phyloP scores from a whole-genome alignment of 2,329 filamentous ascomycete genomes.

The Penicillium griseofulvum region DNA sequence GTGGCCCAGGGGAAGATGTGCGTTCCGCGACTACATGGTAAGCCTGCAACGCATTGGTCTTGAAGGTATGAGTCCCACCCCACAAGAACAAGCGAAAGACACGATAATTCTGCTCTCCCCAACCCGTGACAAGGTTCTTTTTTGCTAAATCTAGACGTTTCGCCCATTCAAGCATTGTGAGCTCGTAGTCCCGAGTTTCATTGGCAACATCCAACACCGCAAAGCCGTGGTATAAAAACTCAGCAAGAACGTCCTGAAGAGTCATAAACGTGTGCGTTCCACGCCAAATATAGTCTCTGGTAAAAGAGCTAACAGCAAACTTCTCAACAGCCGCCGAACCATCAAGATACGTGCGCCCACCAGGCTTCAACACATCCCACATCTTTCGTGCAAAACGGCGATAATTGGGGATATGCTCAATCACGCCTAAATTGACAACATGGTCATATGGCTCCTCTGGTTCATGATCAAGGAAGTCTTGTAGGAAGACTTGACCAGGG shows the following conservation, averaged over 20 bases:
- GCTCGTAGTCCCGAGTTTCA: slow-evolving; percentile 12
- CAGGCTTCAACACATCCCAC: slow-evolving; percentile 15
- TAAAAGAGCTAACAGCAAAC: slow-evolving; percentile 9
- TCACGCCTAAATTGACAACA: slow-evolving; percentile 6
- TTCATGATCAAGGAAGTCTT: slow-evolving; percentile 8
- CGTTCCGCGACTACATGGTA: slow-evolving; percentile 13
- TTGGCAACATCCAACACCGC: slow-evolving; percentile 1
- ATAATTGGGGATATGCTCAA: slow-evolving; percentile 17
- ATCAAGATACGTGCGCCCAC: slow-evolving; percentile 14
- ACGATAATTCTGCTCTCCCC: slow-evolving; percentile 8
- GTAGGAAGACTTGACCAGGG: slow-evolving; percentile 7
- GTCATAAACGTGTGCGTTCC: slow-evolving; percentile 15
- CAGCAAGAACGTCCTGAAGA: slow-evolving; percentile 13
- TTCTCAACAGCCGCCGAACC: slow-evolving; percentile 11
- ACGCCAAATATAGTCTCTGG: slow-evolving; percentile 12
- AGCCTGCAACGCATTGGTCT: slow-evolving; percentile 8
- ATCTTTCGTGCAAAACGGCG: slow-evolving; percentile 7
- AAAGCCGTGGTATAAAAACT: slow-evolving; percentile 12
- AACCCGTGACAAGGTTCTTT: slow-evolving; percentile 8
- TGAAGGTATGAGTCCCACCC: slow-evolving; percentile 7
- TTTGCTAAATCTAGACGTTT: slow-evolving; percentile 8
- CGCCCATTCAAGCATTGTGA: slow-evolving; percentile 17
- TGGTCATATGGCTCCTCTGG: slow-evolving; percentile 9
- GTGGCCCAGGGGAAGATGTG: slow-evolving; percentile 5
- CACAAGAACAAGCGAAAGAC: slow-evolving; percentile 7